A percentile compares a stretch with the other conserved stretches of the same genome.
phyloP scores from a whole-genome alignment of 1,284 basidiomycete species.

The Pseudozyma thailandica region DNA sequence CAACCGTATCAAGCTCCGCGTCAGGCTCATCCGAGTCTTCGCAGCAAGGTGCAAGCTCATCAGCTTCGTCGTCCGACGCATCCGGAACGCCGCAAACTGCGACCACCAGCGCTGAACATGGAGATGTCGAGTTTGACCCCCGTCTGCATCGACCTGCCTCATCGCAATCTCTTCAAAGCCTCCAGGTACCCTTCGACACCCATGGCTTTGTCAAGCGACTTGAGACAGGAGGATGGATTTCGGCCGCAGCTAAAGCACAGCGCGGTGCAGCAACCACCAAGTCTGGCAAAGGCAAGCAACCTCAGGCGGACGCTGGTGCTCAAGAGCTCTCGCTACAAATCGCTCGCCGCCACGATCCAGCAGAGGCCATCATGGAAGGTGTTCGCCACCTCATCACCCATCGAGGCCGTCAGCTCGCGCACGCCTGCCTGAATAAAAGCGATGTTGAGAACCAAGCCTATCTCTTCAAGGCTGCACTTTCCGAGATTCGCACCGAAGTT shows the following conservation, averaged over 20 bases:
- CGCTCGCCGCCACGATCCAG: constrained; percentile 60
- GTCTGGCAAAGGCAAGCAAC: constrained; percentile 21
- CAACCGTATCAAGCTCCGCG: constrained; percentile 7
- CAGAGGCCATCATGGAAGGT: constrained; percentile 79
- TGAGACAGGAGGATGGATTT: constrained; percentile 58
- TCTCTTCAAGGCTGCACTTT: constrained; percentile 90
- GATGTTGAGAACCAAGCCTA: constrained; percentile 84
- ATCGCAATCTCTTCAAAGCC: constrained; percentile 35
- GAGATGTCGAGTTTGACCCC: constrained; percentile 27
- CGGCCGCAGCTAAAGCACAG: constrained; percentile 16
- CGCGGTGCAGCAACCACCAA: constrained; percentile 13
- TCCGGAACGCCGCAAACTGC: constrained; percentile 10
- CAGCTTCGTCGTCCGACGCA: constrained; percentile 11
- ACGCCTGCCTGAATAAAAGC: constrained; percentile 81
- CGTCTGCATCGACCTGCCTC: constrained; percentile 27
- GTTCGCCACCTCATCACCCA: constrained; percentile 82
- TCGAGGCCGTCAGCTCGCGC: constrained; percentile 78
- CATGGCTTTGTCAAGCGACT: constrained; percentile 60
- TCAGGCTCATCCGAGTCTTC: constrained; percentile 14
- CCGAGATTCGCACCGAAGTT: constrained; percentile 88
- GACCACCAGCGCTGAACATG: background rate
- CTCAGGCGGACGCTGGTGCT: constrained; percentile 10
- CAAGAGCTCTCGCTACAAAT: constrained; percentile 29
- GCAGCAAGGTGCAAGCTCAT: constrained; percentile 9
- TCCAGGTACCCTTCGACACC: constrained; percentile 62